These are phyloP conservation scores for Phyllosticta citrichinensis DNA, from an alignment of 2,329 filamentous ascomycete genomes.

Conservation along the genomic window DNA sequence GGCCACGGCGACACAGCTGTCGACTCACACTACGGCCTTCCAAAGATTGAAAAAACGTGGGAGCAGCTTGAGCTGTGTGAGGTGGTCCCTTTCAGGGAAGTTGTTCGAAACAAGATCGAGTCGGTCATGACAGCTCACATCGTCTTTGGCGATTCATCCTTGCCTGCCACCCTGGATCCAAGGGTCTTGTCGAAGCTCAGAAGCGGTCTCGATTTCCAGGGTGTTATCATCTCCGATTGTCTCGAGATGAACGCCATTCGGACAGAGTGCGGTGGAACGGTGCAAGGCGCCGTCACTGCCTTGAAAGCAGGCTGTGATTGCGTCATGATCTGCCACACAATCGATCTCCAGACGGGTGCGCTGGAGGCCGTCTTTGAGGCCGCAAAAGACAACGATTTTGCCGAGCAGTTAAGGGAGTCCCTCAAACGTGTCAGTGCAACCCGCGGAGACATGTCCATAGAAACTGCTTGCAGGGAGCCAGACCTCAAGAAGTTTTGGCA, in stretches of 20 bases:
- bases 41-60: conserved; percentile 3
- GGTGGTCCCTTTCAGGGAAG: not conserved
- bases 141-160: not conserved
- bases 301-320: conserved; percentile 1
- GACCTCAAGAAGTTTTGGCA: not conserved
- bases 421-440: not conserved
- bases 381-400: not conserved
- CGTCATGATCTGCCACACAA: conserved; percentile 10
- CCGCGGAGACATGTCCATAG: not conserved
- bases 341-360: conserved; percentile 1
- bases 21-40: conserved; percentile 7
- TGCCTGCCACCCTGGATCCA: conserved; percentile 3
- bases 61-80: conserved; percentile 4
- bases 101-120: not conserved
- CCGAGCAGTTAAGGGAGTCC: not conserved
- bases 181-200: not conserved
- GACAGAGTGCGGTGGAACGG: conserved; percentile 6
- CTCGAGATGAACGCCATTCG: conserved; percentile 10
- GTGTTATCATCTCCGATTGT: conserved; percentile 5
- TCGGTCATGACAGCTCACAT: conserved; percentile 7
- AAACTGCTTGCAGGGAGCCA: not conserved
- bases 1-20: conserved; percentile 7
- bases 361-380: not conserved
- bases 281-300: conserved; percentile 2
- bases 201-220: not conserved